phyloP scores from a whole-genome alignment of 768 basidiomycete genomes.

The Steccherinum ochraceum region DNA sequence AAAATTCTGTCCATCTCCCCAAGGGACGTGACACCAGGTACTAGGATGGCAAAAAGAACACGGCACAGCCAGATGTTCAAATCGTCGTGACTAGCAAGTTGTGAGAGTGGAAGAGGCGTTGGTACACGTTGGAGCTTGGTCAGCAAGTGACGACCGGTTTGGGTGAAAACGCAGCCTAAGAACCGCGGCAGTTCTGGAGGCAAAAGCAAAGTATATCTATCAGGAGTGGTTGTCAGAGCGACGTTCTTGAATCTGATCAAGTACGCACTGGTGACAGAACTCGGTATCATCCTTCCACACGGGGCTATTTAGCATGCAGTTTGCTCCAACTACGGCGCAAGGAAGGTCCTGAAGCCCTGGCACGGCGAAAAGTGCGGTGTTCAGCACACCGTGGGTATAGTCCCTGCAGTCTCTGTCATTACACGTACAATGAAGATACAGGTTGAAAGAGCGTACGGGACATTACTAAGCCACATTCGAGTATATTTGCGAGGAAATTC shows the following conservation, averaged over 20 bases:
- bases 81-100: conserved; percentile 22
- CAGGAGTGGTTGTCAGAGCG: too few species aligned
- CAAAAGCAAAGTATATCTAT: neutral
- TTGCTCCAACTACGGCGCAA: neutral
- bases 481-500: conserved; percentile 26
- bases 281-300: neutral
- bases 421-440: neutral
- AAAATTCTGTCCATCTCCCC: neutral
- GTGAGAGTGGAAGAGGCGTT: conserved; percentile 8
- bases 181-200: neutral
- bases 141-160: neutral
- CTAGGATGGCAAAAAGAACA: conserved; percentile 25
- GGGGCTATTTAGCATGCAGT: too few species aligned
- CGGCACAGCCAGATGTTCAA: conserved; percentile 28
- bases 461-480: conserved; percentile 30
- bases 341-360: neutral
- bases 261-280: neutral
- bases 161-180: neutral
- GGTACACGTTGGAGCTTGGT: neutral
- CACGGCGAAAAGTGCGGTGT: neutral
- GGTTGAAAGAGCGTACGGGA: conserved; percentile 21
- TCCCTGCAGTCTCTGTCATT: conserved; percentile 16
- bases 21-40: conserved; percentile 18
- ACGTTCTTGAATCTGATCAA: too few species aligned
- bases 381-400: conserved; percentile 10